Evolutionary conservation across 352 stramenopile species (phyloP).

Genomic region (Phytophthora ohioensis): DNA sequence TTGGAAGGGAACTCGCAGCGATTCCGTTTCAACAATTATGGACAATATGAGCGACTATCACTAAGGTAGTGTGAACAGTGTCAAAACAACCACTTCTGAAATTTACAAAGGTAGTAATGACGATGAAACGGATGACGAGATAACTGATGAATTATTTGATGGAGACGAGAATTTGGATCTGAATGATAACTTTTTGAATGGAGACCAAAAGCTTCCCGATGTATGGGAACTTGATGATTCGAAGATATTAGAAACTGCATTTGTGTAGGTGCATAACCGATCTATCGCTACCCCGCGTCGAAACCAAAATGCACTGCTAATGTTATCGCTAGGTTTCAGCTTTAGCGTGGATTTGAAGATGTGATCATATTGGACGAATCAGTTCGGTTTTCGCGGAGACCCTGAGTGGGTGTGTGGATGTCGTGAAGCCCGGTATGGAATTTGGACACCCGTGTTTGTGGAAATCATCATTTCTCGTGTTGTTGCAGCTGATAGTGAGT

Average conservation of each 20-base stretch:
- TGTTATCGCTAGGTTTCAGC: not conserved
- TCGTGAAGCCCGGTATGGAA: not conserved
- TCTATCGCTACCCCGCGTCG: not conserved
- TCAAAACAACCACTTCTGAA: not conserved
- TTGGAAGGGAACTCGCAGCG: not conserved
- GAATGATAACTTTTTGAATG: too few species aligned
- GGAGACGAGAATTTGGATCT: too few species aligned
- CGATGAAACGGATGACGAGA: not conserved
- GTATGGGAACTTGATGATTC: not conserved
- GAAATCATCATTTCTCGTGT: constrained; percentile 1
- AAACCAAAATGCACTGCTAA: not conserved
- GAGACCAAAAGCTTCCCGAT: not conserved
- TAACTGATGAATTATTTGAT: too few species aligned
- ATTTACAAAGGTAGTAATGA: not conserved
- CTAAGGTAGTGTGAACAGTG: not conserved
- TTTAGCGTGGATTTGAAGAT: not conserved
- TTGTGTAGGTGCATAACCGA: not conserved
- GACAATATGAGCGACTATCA: not conserved
- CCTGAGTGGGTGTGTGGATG: constrained; percentile 9
- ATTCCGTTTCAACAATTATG: not conserved
- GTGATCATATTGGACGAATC: constrained; percentile 4
- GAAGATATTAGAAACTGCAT: not conserved
- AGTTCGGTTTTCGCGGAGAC: not conserved
- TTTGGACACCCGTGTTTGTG: constrained; percentile 5
- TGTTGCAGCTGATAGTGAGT: not conserved